phyloP scores from a whole-genome alignment of 2,329 filamentous ascomycete genomes.

The Alternaria longipes region DNA sequence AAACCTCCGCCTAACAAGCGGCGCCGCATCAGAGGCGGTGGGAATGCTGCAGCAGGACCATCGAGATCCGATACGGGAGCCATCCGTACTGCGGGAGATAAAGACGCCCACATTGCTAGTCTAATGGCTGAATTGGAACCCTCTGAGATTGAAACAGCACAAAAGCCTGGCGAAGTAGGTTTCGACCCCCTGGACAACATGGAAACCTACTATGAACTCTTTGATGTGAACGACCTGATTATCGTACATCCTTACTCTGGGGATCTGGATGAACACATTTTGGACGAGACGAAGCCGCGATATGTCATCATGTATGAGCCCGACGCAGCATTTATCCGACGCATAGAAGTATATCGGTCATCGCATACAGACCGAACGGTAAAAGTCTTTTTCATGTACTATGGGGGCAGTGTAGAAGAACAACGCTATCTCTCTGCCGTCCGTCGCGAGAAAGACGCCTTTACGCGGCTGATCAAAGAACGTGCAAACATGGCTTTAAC shows the following conservation, averaged over 20 bases:
- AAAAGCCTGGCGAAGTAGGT: conserved; percentile 76
- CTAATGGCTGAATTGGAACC: conserved; percentile 84
- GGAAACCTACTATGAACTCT: conserved; percentile 91
- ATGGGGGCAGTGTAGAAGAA: conserved; percentile 92
- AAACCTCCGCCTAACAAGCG: conserved; percentile 85
- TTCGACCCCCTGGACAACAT: conserved; percentile 86
- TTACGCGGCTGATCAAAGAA: conserved; percentile 93
- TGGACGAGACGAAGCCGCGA: conserved; percentile 90
- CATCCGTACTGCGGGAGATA: conserved; percentile 80
- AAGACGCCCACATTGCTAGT: conserved; percentile 80
- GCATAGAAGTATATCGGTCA: conserved; percentile 94
- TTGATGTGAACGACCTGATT: conserved; percentile 88
- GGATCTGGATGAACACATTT: conserved; percentile 93
- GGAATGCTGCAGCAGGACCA: conserved; percentile 64
- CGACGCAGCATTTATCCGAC: conserved; percentile 89
- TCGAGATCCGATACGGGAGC: conserved; percentile 76
- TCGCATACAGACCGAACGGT: conserved; percentile 91
- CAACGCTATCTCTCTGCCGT: conserved; percentile 90
- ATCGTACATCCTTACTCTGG: conserved; percentile 94
- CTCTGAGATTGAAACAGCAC: conserved; percentile 77
- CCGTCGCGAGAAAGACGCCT: conserved; percentile 94
- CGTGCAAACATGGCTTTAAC: conserved; percentile 92
- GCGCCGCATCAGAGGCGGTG: conserved; percentile 82
- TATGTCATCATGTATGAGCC: conserved; percentile 99
- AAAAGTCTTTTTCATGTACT: conserved; percentile 96